A percentile compares a stretch with the other conserved stretches of the same genome.
phyloP scores from a whole-genome alignment of 371 early-diverging fungal species.

The Lichtheimia hyalospora region DNA sequence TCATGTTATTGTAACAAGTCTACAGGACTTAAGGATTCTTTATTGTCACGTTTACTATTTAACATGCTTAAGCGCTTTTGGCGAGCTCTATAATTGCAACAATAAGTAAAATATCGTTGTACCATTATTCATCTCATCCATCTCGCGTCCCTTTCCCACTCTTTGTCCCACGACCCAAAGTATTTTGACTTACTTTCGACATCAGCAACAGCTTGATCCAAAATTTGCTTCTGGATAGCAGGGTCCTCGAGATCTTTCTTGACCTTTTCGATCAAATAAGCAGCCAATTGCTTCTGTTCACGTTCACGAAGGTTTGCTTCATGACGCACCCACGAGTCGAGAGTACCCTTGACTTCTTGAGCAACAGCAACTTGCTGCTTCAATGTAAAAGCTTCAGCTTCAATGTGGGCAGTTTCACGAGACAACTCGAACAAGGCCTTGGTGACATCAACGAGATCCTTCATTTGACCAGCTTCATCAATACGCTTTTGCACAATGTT shows the following conservation, averaged over 20 bases:
- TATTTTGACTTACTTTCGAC: conserved; percentile 43
- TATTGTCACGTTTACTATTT: too few species aligned
- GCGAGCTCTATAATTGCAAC: conserved; percentile 9
- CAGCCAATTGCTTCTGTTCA: conserved; percentile 89
- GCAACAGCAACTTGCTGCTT: conserved; percentile 89
- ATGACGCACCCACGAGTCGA: conserved; percentile 97
- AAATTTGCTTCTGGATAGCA: conserved; percentile 64
- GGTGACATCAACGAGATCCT: conserved; percentile 92
- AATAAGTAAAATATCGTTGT: background rate
- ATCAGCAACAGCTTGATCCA: conserved; percentile 57
- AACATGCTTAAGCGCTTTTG: conserved; percentile 16
- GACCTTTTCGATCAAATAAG: conserved; percentile 84
- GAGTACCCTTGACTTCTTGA: conserved; percentile 82
- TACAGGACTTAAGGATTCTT: too few species aligned
- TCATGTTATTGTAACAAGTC: too few species aligned
- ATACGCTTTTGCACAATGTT: conserved; percentile 85
- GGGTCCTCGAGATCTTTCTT: conserved; percentile 80
- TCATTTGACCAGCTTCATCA: conserved; percentile 86
- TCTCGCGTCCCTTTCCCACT: background rate
- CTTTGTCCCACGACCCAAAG: too few species aligned
- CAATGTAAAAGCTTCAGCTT: conserved; percentile 91
- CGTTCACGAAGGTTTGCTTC: conserved; percentile 91
- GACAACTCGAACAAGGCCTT: conserved; percentile 92
- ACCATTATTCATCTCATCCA: background rate
- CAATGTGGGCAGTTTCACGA: conserved; percentile 90